Evolutionary conservation across 345 rosid species (phyloP).

Genomic region (Adansonia digitata): DNA sequence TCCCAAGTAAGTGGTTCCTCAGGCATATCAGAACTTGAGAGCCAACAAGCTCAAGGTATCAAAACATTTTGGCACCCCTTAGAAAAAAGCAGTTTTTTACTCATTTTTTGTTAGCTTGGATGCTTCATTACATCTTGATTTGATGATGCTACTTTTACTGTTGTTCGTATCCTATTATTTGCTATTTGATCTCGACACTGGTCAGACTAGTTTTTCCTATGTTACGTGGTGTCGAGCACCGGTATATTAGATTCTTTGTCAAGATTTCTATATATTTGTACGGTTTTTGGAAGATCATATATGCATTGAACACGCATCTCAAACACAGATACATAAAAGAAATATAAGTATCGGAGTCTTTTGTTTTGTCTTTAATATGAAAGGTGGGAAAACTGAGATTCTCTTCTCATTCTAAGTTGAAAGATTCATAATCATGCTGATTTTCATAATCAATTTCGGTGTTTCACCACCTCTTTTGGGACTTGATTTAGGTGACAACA

Average conservation of each 20-base stretch:
- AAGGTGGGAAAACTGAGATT: background rate
- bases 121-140: background rate
- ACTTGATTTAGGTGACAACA: background rate
- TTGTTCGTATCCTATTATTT: background rate
- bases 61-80: background rate
- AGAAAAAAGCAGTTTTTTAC: background rate
- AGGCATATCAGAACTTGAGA: conserved; percentile 51
- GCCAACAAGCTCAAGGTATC: conserved; percentile 46
- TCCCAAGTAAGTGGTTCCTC: conserved; percentile 65
- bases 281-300: too few relatives aligned
- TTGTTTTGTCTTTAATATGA: background rate
- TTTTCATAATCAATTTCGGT: background rate
- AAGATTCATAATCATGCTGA: background rate
- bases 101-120: background rate
- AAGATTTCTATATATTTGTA: too few relatives aligned
- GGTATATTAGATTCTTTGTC: too few relatives aligned
- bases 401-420: background rate
- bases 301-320: too few relatives aligned
- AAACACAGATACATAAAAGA: too few relatives aligned
- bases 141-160: background rate
- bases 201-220: background rate
- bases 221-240: too few relatives aligned
- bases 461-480: background rate
- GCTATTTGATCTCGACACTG: conserved; percentile 9
- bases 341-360: too few relatives aligned